Percentiles rank a stretch among this genome's conserved stretches.
Conservation (phyloP, 2,329 filamentous ascomycete species). For the Orbilia javanica region DNA sequence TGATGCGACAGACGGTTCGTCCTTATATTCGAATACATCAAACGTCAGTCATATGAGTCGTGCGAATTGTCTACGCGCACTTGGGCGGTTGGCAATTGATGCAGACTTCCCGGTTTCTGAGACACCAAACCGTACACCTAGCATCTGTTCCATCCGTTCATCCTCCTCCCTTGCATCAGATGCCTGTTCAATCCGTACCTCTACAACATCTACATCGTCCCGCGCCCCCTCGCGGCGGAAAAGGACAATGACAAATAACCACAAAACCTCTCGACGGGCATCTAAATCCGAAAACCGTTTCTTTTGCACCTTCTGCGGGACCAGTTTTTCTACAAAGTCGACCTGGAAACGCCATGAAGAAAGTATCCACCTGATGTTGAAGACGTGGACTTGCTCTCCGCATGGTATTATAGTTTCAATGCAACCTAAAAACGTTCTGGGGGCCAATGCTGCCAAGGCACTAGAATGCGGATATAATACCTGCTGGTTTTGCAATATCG, state of each 20-base stretch:
- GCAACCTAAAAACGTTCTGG: constrained; percentile 17
- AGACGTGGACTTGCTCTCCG: constrained; percentile 54
- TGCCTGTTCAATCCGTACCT: constrained; percentile 37
- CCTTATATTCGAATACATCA: constrained; percentile 33
- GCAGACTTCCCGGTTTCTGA: background rate
- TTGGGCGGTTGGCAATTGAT: constrained; percentile 23
- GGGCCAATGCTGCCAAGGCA: background rate
- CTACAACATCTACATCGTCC: constrained; percentile 41
- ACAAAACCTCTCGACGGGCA: constrained; percentile 35
- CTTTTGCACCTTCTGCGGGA: constrained; percentile 57
- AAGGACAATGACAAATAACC: constrained; percentile 56
- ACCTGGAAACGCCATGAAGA: constrained; percentile 57
- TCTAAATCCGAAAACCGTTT: constrained; percentile 52
- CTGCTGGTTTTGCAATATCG: constrained; percentile 56
- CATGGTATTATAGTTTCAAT: constrained; percentile 41
- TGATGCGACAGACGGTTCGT: constrained; percentile 29
- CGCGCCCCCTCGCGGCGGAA: constrained; percentile 47
- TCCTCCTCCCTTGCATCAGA: constrained; percentile 41
- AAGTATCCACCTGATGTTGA: constrained; percentile 54
- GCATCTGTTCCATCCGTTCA: constrained; percentile 47
- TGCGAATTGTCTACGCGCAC: constrained; percentile 30
- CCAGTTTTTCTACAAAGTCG: constrained; percentile 53
- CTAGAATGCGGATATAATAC: constrained; percentile 20
- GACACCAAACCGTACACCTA: constrained; percentile 24
- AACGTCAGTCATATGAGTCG: constrained; percentile 37